Evolutionary conservation across 164 flowering plant genomes (phyloP).

Genomic region (Buxus sempervirens): DNA sequence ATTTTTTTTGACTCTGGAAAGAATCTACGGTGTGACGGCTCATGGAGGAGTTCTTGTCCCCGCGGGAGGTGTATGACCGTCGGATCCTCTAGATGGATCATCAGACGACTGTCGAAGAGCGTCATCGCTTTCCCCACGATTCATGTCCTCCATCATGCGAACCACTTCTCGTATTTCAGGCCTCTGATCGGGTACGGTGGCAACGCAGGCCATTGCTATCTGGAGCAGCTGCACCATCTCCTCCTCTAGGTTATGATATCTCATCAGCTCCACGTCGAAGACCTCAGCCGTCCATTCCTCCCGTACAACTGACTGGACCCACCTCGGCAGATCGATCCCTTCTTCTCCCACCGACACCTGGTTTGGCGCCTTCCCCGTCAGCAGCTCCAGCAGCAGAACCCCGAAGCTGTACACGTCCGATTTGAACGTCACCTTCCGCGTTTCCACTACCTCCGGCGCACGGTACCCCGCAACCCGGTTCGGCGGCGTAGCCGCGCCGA

Average conservation of each 20-base stretch:
- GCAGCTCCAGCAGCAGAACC: conserved; percentile 69
- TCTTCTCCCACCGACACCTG: conserved; percentile 90
- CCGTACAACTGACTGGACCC: conserved; percentile 96
- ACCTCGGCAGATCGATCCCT: conserved; percentile 90
- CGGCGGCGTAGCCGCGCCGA: conserved; percentile 47
- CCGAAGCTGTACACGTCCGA: conserved; percentile 97
- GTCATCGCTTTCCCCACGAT: conserved; percentile 65
- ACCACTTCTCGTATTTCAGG: conserved; percentile 74
- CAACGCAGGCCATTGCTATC: conserved; percentile 89
- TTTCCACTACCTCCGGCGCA: conserved; percentile 89
- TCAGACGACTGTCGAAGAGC: conserved; percentile 72
- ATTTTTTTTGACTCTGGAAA: no score
- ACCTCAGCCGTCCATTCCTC: conserved; percentile 99
- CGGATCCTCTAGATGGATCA: conserved; percentile 81
- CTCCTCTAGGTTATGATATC: conserved; percentile 78
- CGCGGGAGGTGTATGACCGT: conserved; percentile 61
- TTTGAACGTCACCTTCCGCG: conserved; percentile 70
- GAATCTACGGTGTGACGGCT: conserved; percentile 38
- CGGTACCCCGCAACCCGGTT: conserved; percentile 86
- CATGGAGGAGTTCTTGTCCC: conserved; percentile 52
- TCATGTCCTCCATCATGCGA: conserved; percentile 74
- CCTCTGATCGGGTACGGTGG: conserved; percentile 80
- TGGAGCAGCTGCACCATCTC: conserved; percentile 97
- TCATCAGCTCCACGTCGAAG: conserved; percentile 88
- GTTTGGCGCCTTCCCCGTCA: conserved; percentile 93